Base-by-base conservation (phyloP, 129 eudicot genomes). In the Pittosporum tobira region DNA sequence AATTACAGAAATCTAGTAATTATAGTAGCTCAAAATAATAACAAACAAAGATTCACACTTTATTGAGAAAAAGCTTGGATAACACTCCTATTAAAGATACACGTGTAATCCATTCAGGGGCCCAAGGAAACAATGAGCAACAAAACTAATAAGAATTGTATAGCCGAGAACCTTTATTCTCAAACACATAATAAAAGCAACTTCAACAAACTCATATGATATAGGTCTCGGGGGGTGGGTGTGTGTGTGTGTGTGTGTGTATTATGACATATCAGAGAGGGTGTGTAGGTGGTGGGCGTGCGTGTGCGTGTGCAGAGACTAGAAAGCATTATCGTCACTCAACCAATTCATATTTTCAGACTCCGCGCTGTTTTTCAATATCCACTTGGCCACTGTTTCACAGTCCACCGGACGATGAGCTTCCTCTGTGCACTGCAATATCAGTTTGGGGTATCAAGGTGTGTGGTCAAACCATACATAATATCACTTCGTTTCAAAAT, bases 321-420 rank as follows among this genome's bases (percentile, higher is more conserved):
- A 16, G 8, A 15, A 54, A 29, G 24, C 40, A 34, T 30, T 6
- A 30, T 30, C n/a, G n/a, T n/a, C 7, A 56, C 61, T 51, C 1
- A 30, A 91, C 99, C 99, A 91, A 71, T 91, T 91, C 99, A 91
- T 91, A 73, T 91, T 91, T 74, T 91, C 99, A 34, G 99, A 87
- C 77, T 91, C 99, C 16, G 99, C 99, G 49, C 90, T 78, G 71
- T 91, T 91, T 71, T 91, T 91, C 78, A 91, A 62, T 56, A 91
- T 76, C 99, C 99, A 91, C 67, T 83, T 91, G 51, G 90, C 75
- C 71, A 91, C 99, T 31, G 96, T 91, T 31, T 74, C 89, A 42
- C 99, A 91, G 71, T 86, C 96, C 63, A 91, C 99, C n/a, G 99
- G 99, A 7, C 99, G 94, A 75, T 91, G 99, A 67, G 96, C 99